These are phyloP conservation scores for Ceratocystis cubensis DNA, from an alignment of 2,329 filamentous ascomycete species.

Conservation along the genomic window DNA sequence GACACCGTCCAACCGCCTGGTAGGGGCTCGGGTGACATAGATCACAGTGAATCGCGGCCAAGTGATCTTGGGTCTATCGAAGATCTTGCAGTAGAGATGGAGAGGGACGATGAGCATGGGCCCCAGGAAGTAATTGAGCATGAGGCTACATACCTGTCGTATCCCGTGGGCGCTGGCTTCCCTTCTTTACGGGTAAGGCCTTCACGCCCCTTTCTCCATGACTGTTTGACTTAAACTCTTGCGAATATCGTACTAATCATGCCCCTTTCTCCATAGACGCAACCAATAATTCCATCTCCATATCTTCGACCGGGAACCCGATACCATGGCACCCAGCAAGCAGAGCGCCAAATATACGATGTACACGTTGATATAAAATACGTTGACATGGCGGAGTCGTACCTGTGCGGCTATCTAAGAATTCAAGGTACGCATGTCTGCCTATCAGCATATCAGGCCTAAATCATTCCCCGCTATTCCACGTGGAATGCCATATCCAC, in stretches of 20 bases:
- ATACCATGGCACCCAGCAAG: slow-evolving; percentile 84
- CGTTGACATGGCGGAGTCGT: slow-evolving; percentile 87
- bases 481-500: background rate
- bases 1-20: background rate
- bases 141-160: background rate
- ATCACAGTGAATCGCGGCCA: background rate
- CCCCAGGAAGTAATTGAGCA: background rate
- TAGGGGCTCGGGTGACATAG: background rate
- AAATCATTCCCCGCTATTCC: slow-evolving; percentile 13
- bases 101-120: background rate
- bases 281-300: slow-evolving; percentile 63
- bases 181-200: background rate
- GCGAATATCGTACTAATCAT: background rate
- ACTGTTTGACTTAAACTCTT: background rate
- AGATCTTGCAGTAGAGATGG: background rate
- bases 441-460: slow-evolving; percentile 8
- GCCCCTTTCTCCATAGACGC: background rate
- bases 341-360: slow-evolving; percentile 83
- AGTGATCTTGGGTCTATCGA: background rate
- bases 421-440: slow-evolving; percentile 61
- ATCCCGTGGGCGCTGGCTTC: background rate
- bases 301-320: slow-evolving; percentile 77
- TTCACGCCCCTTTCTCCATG: background rate
- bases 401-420: slow-evolving; percentile 83
- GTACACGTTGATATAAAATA: slow-evolving; percentile 96